Evolutionary conservation across 306 rosid species (phyloP).

Genomic region (Luffa acutangula): DNA sequence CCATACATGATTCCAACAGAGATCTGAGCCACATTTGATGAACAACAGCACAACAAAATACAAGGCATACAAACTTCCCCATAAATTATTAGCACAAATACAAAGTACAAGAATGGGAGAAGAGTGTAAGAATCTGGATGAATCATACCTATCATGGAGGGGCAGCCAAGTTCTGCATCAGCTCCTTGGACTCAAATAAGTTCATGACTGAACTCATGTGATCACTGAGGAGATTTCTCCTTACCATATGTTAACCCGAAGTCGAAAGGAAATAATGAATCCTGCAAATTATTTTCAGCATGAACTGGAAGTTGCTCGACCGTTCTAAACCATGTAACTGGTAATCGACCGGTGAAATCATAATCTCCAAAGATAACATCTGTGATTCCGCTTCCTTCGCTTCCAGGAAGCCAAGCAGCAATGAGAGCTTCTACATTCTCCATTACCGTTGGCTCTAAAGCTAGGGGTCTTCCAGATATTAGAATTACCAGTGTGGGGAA

Average conservation of each 20-base stretch:
- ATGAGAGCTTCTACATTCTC: conserved; percentile 54
- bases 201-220: not conserved
- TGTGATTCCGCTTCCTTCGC: conserved; percentile 67
- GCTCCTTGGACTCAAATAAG: not conserved
- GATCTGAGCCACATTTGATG: not conserved
- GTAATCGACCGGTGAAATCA: conserved; percentile 63
- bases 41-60: not conserved
- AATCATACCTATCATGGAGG: not conserved
- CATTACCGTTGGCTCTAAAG: conserved; percentile 49
- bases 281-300: conserved; percentile 20
- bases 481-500: conserved; percentile 69
- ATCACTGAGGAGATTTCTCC: not conserved
- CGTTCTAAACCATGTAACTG: conserved; percentile 66
- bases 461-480: conserved; percentile 75
- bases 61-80: not conserved
- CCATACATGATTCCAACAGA: not conserved
- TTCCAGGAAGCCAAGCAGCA: conserved; percentile 95
- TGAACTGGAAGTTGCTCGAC: conserved; percentile 32
- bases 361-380: conserved; percentile 70
- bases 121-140: not conserved
- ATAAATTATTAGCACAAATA: not conserved
- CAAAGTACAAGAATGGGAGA: not conserved
- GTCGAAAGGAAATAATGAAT: conserved; percentile 71
- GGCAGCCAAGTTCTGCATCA: not conserved
- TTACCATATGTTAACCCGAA: conserved; percentile 28